Evolutionary conservation across 2,329 filamentous ascomycete species (phyloP), one percentile per base, ranked within the genome.

Genomic region (Cladophialophora bantiana): DNA sequence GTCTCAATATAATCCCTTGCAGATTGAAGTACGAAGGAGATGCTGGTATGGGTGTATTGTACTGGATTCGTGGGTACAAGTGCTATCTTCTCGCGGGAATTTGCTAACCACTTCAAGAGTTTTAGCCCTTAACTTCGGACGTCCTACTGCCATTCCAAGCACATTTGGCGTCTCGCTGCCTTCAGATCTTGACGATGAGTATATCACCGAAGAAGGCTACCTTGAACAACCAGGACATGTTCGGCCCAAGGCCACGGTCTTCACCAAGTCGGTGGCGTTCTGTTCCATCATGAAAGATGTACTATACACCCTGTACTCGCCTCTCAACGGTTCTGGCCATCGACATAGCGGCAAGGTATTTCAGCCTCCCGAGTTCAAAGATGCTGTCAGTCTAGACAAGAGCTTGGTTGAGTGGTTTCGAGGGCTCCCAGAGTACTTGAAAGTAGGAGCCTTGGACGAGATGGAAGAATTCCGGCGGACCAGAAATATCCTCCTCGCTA

Each of bases 41-140:
- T 48, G 42, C n/a, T 48, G 42, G 42, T 48, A 48, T 20, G 42
- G 42, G n/a, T 48, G 42, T 20, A 48, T 48, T 48, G 42, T 48
- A 7, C 42, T 48, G 4, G 42, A 48, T 48, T 48, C 42, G 42
- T 48, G 42, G 42, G 42, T 48, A 48, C 7, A 20, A 20, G n/a
- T 20, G 42, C 7, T 10, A 40, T 26, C 36, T 7, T 3, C 42
- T 26, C 12, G n/a, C 7, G 2, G n/a, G 42, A 48, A 48, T 20
- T 10, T 48, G n/a, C 42, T 48, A 48, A 48, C 42, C 42, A 10
- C 2, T 20, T 12, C 42, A 20, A 48, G 42, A 3, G 42, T 48
- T 20, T 48, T 48, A 18, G 42, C 42, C 18, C 42, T 48, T 6
- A 48, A 48, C n/a, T 48, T 48, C 18, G 42, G 42, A 48, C 42